Evolutionary conservation across 805 yeast genomes (phyloP).

Genomic region (Lachancea dasiensis): DNA sequence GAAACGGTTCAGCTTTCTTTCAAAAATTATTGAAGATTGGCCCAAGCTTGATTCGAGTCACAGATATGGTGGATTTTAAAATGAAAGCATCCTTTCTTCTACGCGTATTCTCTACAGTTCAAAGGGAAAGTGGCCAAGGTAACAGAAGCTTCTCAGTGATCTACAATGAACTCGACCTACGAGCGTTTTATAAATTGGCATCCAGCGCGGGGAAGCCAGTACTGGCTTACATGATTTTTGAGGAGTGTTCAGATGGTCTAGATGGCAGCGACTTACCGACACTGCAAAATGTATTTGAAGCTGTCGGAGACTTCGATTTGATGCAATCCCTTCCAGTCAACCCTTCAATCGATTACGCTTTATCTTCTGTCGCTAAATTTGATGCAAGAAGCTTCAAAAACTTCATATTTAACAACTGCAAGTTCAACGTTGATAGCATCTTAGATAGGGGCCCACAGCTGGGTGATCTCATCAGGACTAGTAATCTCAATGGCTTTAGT

Average conservation of each 20-base stretch:
- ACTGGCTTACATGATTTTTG: slow-evolving; percentile 35
- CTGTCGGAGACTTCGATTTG: slow-evolving; percentile 58
- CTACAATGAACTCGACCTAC: slow-evolving; percentile 20
- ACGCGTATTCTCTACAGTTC: slow-evolving; percentile 23
- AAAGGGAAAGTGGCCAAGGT: slow-evolving; percentile 20
- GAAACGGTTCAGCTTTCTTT: background rate
- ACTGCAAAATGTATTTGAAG: slow-evolving; percentile 38
- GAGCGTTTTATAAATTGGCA: slow-evolving; percentile 19
- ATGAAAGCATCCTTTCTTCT: slow-evolving; percentile 9
- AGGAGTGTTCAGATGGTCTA: slow-evolving; percentile 20
- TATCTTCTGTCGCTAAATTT: slow-evolving; percentile 35
- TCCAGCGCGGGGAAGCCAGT: slow-evolving; percentile 18
- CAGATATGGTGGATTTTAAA: background rate
- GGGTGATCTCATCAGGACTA: slow-evolving; percentile 31
- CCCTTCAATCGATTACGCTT: slow-evolving; percentile 47
- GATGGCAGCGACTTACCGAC: background rate
- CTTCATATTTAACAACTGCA: slow-evolving; percentile 52
- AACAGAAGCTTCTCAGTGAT: slow-evolving; percentile 15
- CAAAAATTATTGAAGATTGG: background rate
- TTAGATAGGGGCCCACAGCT: slow-evolving; percentile 3
- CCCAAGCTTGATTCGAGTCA: background rate
- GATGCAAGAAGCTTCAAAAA: slow-evolving; percentile 35
- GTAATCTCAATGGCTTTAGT: slow-evolving; percentile 46
- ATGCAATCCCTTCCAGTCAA: slow-evolving; percentile 58
- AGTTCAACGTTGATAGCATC: slow-evolving; percentile 36